A percentile compares a stretch with the other conserved stretches of the same genome.
Evolutionary conservation across 805 yeast genomes (phyloP).

Genomic region (Cyberlindnera maritima): DNA sequence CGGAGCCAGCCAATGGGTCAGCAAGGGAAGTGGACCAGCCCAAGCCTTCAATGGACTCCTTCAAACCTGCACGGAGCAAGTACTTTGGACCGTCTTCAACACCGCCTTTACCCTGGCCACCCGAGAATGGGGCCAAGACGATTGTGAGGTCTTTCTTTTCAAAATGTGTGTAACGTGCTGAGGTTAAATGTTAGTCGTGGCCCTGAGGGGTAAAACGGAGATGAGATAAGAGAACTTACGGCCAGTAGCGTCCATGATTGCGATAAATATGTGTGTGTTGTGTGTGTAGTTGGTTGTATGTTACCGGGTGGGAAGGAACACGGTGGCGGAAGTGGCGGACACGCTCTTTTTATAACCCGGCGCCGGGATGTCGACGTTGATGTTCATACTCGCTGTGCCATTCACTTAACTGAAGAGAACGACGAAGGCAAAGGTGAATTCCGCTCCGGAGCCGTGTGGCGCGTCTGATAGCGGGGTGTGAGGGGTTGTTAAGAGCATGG

Average conservation of each 20-base stretch:
- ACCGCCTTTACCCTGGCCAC: conserved; percentile 93
- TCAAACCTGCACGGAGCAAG: conserved; percentile 69
- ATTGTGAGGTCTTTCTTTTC: conserved; percentile 58
- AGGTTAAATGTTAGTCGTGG: background rate
- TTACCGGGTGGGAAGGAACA: background rate
- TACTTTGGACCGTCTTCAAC: conserved; percentile 93
- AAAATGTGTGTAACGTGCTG: conserved; percentile 49
- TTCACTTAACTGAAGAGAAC: conserved; percentile 26
- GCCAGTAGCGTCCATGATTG: conserved; percentile 6
- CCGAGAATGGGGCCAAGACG: conserved; percentile 88
- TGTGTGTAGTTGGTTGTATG: background rate
- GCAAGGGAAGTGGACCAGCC: conserved; percentile 66
- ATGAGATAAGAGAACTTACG: conserved; percentile 5
- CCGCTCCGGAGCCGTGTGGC: conserved; percentile 1
- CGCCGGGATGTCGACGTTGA: conserved; percentile 1
- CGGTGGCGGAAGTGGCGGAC: background rate
- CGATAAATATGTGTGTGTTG: background rate
- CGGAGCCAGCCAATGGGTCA: conserved; percentile 51
- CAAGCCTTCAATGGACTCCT: conserved; percentile 55
- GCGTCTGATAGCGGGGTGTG: background rate
- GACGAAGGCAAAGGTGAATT: background rate
- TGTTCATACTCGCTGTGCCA: conserved; percentile 27
- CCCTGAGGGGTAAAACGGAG: background rate
- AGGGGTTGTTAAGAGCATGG: background rate
- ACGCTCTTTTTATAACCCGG: conserved; percentile 7